Percentiles rank a stretch among this genome's conserved stretches.
These are phyloP conservation scores for Theobroma cacao DNA, from an alignment of 345 rosid genomes.

Conservation along the genomic window DNA sequence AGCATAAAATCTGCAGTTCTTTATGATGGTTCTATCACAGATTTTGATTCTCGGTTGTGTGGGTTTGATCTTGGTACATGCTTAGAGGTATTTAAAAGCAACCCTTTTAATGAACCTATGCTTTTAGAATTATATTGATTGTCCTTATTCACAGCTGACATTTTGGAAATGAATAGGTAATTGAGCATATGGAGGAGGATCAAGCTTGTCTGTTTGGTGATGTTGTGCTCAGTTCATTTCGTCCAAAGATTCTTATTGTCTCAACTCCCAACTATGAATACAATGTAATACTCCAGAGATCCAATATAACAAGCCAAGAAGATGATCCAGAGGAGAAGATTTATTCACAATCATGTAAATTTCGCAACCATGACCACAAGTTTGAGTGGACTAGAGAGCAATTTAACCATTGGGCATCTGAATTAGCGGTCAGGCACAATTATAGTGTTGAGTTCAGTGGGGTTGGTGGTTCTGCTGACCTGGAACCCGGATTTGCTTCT, in stretches of 20 bases:
- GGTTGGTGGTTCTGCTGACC: slow-evolving; percentile 74
- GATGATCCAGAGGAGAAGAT: slow-evolving; percentile 51
- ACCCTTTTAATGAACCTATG: slow-evolving; percentile 3
- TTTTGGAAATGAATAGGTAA: slow-evolving; percentile 49
- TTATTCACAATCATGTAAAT: slow-evolving; percentile 47
- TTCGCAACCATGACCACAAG: slow-evolving; percentile 95
- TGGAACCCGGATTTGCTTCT: slow-evolving; percentile 86
- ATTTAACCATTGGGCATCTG: slow-evolving; percentile 69
- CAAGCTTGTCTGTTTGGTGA: slow-evolving; percentile 69
- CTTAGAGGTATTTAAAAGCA: slow-evolving; percentile 60
- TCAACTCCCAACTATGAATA: slow-evolving; percentile 97
- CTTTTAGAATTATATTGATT: background rate
- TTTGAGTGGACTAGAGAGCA: slow-evolving; percentile 97
- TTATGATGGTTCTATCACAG: slow-evolving; percentile 82
- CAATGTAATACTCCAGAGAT: slow-evolving; percentile 73
- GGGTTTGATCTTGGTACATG: slow-evolving; percentile 85
- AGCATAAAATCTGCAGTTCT: slow-evolving; percentile 64
- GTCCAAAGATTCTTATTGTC: slow-evolving; percentile 65
- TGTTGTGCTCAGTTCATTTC: slow-evolving; percentile 53
- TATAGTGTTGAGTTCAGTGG: slow-evolving; percentile 84
- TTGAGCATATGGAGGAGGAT: slow-evolving; percentile 97
- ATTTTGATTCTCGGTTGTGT: slow-evolving; percentile 62
- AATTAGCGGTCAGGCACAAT: slow-evolving; percentile 50
- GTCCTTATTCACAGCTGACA: background rate
- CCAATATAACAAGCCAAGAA: slow-evolving; percentile 42